Evolutionary conservation across 805 yeast genomes (phyloP).

Genomic region (Wilhelminamyces savonicus): DNA sequence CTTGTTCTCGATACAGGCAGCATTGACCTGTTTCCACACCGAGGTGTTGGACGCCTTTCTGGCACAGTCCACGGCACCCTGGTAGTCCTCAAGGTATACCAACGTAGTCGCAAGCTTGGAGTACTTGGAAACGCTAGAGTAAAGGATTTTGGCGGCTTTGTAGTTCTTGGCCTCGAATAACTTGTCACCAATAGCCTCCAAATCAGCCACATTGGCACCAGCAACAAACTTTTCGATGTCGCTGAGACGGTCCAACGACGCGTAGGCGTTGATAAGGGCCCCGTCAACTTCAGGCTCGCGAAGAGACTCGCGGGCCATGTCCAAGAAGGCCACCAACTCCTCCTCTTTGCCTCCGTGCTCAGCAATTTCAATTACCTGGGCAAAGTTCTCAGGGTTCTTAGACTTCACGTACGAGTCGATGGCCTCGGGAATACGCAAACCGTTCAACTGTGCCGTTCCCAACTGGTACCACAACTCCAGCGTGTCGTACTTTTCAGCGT

Average conservation of each 20-base stretch:
- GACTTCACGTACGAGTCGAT: constrained; percentile 89
- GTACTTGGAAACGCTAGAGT: constrained; percentile 83
- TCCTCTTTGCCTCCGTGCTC: constrained; percentile 96
- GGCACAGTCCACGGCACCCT: constrained; percentile 97
- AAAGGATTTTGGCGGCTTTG: constrained; percentile 88
- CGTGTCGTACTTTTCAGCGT: constrained; percentile 82
- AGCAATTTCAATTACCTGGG: constrained; percentile 86
- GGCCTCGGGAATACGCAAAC: constrained; percentile 86
- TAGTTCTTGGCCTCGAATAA: constrained; percentile 75
- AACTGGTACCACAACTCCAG: constrained; percentile 91
- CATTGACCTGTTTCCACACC: constrained; percentile 97
- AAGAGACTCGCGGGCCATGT: constrained; percentile 85
- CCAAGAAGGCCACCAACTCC: constrained; percentile 78
- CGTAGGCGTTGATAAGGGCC: constrained; percentile 81
- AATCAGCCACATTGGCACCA: constrained; percentile 87
- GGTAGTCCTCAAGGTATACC: constrained; percentile 87
- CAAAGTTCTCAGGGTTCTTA: constrained; percentile 83
- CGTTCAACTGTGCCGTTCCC: constrained; percentile 94
- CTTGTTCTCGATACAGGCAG: constrained; percentile 90
- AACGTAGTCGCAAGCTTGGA: constrained; percentile 95
- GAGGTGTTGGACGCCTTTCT: constrained; percentile 90
- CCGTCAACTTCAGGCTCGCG: constrained; percentile 94
- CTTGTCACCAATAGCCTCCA: constrained; percentile 88
- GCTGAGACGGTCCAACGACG: constrained; percentile 62
- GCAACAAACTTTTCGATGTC: constrained; percentile 83